Base-by-base conservation (phyloP, 805 yeast species). In the Helenozyma baotianmanensis region DNA sequence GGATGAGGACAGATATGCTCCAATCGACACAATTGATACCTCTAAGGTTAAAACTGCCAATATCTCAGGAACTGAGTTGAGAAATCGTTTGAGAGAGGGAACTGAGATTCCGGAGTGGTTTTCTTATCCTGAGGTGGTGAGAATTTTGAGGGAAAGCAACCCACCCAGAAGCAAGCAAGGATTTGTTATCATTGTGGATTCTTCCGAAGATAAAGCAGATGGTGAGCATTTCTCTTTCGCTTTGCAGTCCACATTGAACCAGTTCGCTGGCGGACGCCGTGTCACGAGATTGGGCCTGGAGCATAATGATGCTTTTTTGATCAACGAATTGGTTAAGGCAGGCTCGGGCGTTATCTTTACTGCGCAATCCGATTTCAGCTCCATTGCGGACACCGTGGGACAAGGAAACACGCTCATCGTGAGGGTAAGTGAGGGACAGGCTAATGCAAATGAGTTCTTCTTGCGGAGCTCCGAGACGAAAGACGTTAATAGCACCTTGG, bases 51-150 rank as follows among this genome's bases (percentile, higher is more conserved):
- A 76, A 62, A 90, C 97, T 16, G 77, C 90, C 38, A 89, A 88
- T 62, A 85, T 85, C 45, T 86, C 96, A 11, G 97, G 97, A 52
- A 89, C 97, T 21, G 96, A 89, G 65, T 76, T 90, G 53, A 80
- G 97, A 66, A 80, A 81, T 60, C 78, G 90, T 47, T 76, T 89
- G 56, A 80, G 79, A 67, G 82, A 80, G 40, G 97, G 97, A 38
- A 72, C 82, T 26, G 81, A 81, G 42, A 90, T 89, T 48, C 97
- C 97, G 43, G 92, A 78, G 56, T 89, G 97, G 97, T 89, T 90
- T 64, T 86, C 96, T 4, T 89, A 89, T 64, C 96, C 96, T 3
- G 97, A 89, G 62, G 96, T 90, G 33, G 97, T 90, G 39, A 74
- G 76, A 58, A 88, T 90, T 39, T 73, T 89, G 51, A 81, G 97